These are phyloP conservation scores for Xylaria cubensis DNA, from an alignment of 495 filamentous ascomycete species.

Conservation along the genomic window DNA sequence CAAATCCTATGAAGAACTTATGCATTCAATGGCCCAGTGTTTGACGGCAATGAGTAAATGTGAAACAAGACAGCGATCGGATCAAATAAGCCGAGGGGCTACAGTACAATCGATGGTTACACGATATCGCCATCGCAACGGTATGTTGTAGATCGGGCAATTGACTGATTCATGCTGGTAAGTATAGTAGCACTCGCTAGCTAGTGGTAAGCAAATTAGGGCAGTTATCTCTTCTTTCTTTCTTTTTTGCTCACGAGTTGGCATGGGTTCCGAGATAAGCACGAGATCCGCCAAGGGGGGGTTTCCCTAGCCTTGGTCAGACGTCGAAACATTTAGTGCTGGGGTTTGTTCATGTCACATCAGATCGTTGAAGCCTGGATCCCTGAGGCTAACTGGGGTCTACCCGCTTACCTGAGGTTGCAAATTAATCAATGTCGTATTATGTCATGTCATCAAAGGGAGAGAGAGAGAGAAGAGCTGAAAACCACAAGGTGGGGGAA, in stretches of 20 bases:
- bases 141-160: not conserved
- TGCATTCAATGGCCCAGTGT: not conserved
- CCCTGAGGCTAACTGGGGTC: not conserved
- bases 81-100: not conserved
- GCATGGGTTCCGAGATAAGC: not conserved
- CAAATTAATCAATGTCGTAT: slow-evolving; percentile 39
- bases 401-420: slow-evolving; percentile 28
- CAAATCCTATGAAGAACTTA: not conserved
- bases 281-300: not conserved
- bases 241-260: not conserved
- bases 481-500: slow-evolving; percentile 2
- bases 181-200: not conserved
- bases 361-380: slow-evolving; percentile 8
- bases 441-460: slow-evolving; percentile 26
- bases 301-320: not conserved
- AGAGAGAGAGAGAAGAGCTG: slow-evolving; percentile 14
- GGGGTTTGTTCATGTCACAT: not conserved
- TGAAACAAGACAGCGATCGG: not conserved
- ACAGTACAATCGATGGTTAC: not conserved
- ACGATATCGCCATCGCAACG: not conserved
- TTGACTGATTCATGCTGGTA: slow-evolving; percentile 4
- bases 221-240: not conserved
- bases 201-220: not conserved
- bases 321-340: not conserved
- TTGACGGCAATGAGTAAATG: not conserved